Percentiles rank a stretch among this genome's conserved stretches.
These are phyloP conservation scores for Leishmania amazonensis DNA, from an alignment of 208 protist species.

Conservation along the genomic window DNA sequence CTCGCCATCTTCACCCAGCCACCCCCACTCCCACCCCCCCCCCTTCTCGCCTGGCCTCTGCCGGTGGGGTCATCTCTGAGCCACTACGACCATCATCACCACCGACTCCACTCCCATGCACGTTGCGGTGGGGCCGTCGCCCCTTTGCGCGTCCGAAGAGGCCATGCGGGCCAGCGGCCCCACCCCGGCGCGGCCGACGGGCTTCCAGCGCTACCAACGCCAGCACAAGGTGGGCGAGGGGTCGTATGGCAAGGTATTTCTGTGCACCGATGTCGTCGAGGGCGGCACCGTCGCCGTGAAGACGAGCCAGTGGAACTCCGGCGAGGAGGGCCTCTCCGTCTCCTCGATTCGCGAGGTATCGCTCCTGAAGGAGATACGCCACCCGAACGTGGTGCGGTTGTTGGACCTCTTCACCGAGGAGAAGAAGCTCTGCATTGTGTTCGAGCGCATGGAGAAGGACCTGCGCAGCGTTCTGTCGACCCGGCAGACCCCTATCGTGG, in stretches of 20 bases:
- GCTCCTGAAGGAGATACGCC: slow-evolving; percentile 88
- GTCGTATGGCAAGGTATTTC: slow-evolving; percentile 97
- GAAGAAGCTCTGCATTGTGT: slow-evolving; percentile 95
- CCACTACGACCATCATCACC: background rate
- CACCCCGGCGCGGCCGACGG: slow-evolving; percentile 8
- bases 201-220: slow-evolving; percentile 76
- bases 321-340: slow-evolving; percentile 91
- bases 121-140: background rate
- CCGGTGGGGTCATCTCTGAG: too few species aligned
- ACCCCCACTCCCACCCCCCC: background rate
- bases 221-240: slow-evolving; percentile 97
- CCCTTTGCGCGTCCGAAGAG: background rate
- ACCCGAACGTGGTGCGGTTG: slow-evolving; percentile 93
- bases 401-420: slow-evolving; percentile 95
- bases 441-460: slow-evolving; percentile 97
- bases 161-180: background rate
- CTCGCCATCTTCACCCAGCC: background rate
- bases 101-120: slow-evolving; percentile 5
- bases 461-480: slow-evolving; percentile 94
- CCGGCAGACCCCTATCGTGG: slow-evolving; percentile 56
- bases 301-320: slow-evolving; percentile 64
- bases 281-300: slow-evolving; percentile 83
- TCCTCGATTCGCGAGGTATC: slow-evolving; percentile 94
- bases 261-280: slow-evolving; percentile 83
- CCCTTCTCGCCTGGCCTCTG: background rate